A percentile compares a stretch with the other conserved stretches of the same genome.
Evolutionary conservation across 352 stramenopile genomes (phyloP).

Genomic region (Globisporangium echinulatum): DNA sequence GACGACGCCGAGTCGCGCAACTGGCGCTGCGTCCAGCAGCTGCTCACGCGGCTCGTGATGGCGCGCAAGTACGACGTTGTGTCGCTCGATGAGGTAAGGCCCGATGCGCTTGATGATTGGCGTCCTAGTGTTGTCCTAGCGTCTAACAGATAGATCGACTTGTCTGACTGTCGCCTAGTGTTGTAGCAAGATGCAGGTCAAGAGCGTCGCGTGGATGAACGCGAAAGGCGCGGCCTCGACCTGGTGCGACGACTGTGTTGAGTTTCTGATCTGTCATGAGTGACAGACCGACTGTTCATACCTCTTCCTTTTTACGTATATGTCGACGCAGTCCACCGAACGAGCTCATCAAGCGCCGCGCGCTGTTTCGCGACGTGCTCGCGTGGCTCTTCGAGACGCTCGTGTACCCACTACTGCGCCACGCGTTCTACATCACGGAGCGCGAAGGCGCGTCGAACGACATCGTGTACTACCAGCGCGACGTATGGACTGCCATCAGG

Average conservation of each 20-base stretch:
- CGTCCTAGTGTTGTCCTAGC: too few species aligned
- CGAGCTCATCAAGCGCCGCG: slow-evolving; percentile 35
- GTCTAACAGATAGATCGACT: not conserved
- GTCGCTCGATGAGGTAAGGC: slow-evolving; percentile 40
- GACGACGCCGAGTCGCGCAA: slow-evolving; percentile 21
- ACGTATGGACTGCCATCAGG: slow-evolving; percentile 61
- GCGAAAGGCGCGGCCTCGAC: slow-evolving; percentile 13
- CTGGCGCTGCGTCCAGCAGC: slow-evolving; percentile 42
- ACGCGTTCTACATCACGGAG: slow-evolving; percentile 74
- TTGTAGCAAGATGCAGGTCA: slow-evolving; percentile 30
- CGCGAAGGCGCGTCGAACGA: slow-evolving; percentile 60
- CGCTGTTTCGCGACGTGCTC: slow-evolving; percentile 36
- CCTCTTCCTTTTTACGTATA: not conserved
- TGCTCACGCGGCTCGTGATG: slow-evolving; percentile 40
- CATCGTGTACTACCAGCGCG: slow-evolving; percentile 57
- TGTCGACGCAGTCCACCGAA: slow-evolving; percentile 37
- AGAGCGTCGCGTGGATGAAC: slow-evolving; percentile 34
- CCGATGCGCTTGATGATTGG: too few species aligned
- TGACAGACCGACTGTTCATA: too few species aligned
- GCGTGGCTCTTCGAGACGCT: slow-evolving; percentile 34
- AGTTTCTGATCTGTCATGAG: too few species aligned
- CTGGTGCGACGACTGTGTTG: slow-evolving; percentile 18
- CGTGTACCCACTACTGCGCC: slow-evolving; percentile 52
- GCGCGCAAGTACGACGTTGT: slow-evolving; percentile 55
- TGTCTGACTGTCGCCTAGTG: slow-evolving; percentile 12